A percentile compares a stretch with the other conserved stretches of the same genome.
Evolutionary conservation across 2,329 filamentous ascomycete genomes (phyloP).

Genomic region (Diaporthe sp.): DNA sequence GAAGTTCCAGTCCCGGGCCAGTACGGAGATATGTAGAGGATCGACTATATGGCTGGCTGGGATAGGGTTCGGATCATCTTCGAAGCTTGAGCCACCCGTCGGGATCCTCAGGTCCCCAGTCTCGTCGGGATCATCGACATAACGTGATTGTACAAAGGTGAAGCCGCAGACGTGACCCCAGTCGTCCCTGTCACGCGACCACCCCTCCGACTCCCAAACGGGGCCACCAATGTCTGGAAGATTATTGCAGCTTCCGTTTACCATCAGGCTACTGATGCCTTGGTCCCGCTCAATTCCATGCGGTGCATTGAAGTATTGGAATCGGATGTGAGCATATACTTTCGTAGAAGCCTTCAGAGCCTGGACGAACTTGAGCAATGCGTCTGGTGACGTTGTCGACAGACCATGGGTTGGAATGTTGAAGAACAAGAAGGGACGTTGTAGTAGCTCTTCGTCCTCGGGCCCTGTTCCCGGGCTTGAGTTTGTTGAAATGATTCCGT

Average conservation of each 20-base stretch:
- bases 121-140: not conserved
- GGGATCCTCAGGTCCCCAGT: not conserved
- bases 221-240: not conserved
- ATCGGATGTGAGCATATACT: not conserved
- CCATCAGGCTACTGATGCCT: not conserved
- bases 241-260: rapidly evolving
- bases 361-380: not conserved
- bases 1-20: not conserved
- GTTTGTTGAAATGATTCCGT: not conserved
- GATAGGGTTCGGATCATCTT: not conserved
- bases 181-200: not conserved
- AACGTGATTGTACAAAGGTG: not conserved
- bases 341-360: rapidly evolving
- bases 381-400: rapidly evolving
- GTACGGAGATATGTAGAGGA: not conserved
- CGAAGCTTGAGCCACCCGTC: not conserved
- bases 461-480: not conserved
- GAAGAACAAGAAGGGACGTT: not conserved
- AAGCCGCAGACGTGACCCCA: not conserved
- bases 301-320: not conserved
- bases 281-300: not conserved
- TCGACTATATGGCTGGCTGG: not conserved
- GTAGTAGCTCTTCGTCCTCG: not conserved
- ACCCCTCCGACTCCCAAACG: not conserved
- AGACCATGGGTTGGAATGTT: not conserved